Evolutionary conservation across 768 basidiomycete species (phyloP), one percentile per base, ranked within the genome.

Genomic region (Podaxis sp.): DNA sequence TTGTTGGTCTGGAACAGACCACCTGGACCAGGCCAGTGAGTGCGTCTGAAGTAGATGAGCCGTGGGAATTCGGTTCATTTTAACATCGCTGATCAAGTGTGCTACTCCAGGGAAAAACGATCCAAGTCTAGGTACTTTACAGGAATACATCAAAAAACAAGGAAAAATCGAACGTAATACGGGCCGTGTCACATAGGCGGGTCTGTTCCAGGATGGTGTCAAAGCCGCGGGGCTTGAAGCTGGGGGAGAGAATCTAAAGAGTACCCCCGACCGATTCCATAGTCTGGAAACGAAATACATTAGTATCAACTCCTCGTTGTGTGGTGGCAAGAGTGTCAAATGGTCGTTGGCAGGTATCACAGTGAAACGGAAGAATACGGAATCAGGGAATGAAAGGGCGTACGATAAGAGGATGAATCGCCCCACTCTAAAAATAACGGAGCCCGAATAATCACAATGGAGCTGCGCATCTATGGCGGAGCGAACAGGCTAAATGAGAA

Each of bases 251-350:
- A 11, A 24, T 53, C 61, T 52, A 68, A n/a, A 70, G 37, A 24
- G 63, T 55, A 2, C 70, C 70, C 24, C 70, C 69, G 27, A 71
- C 70, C 22, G 69, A 71, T 60, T 69, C 66, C 68, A 69, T 71
- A 1, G 69, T 71, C 69, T 70, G 61, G 2, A 59, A 46, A 50
- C 7, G 27, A 46, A 6, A 4, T 24, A 27, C 17, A 22, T 47
- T 22, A 51, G 37, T 51, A 15, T 27, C 6, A 50, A 8, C 4
- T 24, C 43, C 2, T 22, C 24, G 24, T 12, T n/a, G 8, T 15
- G 22, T 24, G 12, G 22, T 11, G 47, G 9, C 11, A 12, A 22
- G 7, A 27, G 13, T 25, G 49, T 3, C 19, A 50, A 50, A 27
- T 50, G 41, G 12, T 50, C 49, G 13, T 24, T 12, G 49, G 8